phyloP scores from a whole-genome alignment of 441 rosid species.

The Syzygium syzygioides region DNA sequence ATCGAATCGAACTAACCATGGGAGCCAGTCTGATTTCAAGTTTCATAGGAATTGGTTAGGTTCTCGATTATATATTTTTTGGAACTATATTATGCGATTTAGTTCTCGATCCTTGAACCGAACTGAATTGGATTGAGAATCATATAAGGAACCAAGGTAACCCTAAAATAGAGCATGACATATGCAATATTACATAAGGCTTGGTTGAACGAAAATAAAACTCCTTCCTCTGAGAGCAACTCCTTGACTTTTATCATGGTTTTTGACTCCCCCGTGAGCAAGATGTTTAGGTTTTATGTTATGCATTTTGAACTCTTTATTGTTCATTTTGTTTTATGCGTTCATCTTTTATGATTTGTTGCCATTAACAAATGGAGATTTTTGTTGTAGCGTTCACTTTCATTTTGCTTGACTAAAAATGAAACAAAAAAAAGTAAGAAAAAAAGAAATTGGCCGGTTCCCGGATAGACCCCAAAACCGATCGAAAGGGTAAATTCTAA shows the following conservation, averaged over 20 bases:
- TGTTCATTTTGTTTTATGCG: rapidly evolving
- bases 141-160: no score
- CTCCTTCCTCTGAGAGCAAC: background rate
- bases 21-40: no score
- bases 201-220: background rate
- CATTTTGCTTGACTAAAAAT: background rate
- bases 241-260: background rate
- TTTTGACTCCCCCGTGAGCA: background rate
- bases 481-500: rapidly evolving
- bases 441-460: rapidly evolving
- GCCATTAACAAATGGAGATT: background rate
- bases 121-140: no score
- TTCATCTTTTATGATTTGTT: background rate
- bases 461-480: rapidly evolving
- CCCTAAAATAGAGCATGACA: background rate
- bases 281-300: rapidly evolving
- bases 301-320: background rate
- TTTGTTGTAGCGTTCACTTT: background rate
- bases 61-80: no score
- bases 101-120: no score
- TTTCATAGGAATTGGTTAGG: no score
- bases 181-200: background rate
- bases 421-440: background rate
- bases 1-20: no score
- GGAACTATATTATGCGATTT: no score